Evolutionary conservation across 768 basidiomycete genomes (phyloP).

Genomic region (Termitomyces bulborhizus): DNA sequence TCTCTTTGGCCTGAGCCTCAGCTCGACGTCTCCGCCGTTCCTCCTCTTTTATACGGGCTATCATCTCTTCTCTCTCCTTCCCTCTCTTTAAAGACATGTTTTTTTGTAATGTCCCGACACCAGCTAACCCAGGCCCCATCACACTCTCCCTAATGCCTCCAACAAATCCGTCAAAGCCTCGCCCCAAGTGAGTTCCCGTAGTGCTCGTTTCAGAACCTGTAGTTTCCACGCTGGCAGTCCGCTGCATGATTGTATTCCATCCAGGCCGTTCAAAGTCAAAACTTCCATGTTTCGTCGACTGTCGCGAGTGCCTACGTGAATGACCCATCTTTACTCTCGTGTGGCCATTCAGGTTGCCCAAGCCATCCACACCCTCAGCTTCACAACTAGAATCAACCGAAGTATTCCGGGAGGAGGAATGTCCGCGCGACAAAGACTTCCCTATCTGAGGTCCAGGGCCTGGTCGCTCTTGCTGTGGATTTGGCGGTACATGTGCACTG

Average conservation of each 20-base stretch:
- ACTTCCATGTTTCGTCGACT: constrained; percentile 59
- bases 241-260: constrained; percentile 35
- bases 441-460: constrained; percentile 2
- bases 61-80: constrained; percentile 31
- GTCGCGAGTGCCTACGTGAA: constrained; percentile 13
- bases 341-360: constrained; percentile 19
- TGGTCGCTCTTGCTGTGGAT: constrained; percentile 19
- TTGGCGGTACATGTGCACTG: not conserved
- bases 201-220: constrained; percentile 24
- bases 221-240: constrained; percentile 38
- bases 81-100: constrained; percentile 32
- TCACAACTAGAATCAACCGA: constrained; percentile 32
- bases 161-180: constrained; percentile 10
- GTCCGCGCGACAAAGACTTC: constrained; percentile 9
- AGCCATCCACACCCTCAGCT: constrained; percentile 22
- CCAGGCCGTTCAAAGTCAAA: constrained; percentile 75
- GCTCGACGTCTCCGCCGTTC: constrained; percentile 13
- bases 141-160: constrained; percentile 26
- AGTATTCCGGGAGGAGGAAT: constrained; percentile 15
- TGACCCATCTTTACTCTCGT: constrained; percentile 6
- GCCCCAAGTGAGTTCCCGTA: constrained; percentile 22
- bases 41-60: constrained; percentile 13
- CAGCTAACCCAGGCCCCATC: constrained; percentile 36
- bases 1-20: constrained; percentile 10
- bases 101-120: constrained; percentile 38